phyloP scores from a whole-genome alignment of 768 basidiomycete genomes.

The Pholiota molesta region DNA sequence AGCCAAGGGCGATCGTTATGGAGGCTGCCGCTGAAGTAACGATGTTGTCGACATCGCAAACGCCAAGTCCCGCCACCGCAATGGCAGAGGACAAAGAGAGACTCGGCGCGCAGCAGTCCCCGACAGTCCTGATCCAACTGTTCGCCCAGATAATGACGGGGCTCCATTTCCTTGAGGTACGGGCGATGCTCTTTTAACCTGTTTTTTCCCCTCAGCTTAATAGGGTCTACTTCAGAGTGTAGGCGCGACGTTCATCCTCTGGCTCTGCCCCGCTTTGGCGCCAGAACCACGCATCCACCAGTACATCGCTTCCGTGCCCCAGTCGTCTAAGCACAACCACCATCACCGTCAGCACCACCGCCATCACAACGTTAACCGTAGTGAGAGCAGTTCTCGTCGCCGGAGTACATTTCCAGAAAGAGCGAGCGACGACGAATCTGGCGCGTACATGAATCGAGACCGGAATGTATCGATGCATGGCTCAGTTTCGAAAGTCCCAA shows the following conservation, averaged over 20 bases:
- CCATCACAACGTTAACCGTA: neutral
- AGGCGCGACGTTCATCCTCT: conserved; percentile 22
- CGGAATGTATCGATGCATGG: neutral
- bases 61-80: neutral
- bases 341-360: conserved; percentile 11
- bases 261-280: conserved; percentile 25
- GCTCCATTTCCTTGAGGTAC: conserved; percentile 24
- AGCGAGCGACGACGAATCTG: neutral
- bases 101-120: conserved; percentile 4
- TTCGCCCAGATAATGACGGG: conserved; percentile 19
- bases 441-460: neutral
- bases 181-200: neutral
- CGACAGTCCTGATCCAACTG: conserved; percentile 17
- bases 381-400: neutral
- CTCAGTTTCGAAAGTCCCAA: neutral
- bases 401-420: neutral
- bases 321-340: conserved; percentile 12
- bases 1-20: neutral
- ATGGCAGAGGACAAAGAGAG: neutral
- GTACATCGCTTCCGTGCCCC: conserved; percentile 18
- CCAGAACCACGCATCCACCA: conserved; percentile 24
- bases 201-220: neutral
- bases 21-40: neutral
- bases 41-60: neutral
- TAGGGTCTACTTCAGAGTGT: conserved; percentile 18